Base-by-base conservation (phyloP, 2,329 filamentous ascomycete species). In the Sarocladium oryzae region DNA sequence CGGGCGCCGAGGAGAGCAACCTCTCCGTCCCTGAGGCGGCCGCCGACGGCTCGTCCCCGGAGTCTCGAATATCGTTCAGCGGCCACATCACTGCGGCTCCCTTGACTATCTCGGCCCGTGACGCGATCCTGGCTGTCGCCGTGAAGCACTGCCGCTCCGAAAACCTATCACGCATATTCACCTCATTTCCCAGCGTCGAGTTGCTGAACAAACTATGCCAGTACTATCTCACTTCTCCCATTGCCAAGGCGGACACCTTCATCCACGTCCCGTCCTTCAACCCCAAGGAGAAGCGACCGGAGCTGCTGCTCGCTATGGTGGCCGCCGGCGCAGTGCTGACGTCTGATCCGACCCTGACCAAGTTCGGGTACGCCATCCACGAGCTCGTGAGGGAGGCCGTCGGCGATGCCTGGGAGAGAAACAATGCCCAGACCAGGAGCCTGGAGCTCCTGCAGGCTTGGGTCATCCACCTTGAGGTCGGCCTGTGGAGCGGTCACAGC, bases 331-430 rank as follows among this genome's bases (percentile, higher is more conserved):
- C 70, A 0, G 63, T 68, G 0, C 51, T 66, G 10, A 71, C 69
- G 1, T 60, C 63, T 0, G 61, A 69, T 2, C 64, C 66, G 11
- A 63, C 67, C 0, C 56, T 73, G 3, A 57, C 65, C 9, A 70
- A 68, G 5, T 57, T 73, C 18, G 70, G 70, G 0, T 70, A 65
- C 55, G 69, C 70, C 1, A 56, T 73, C 23, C 61, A 70, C 21
- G 70, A 73, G 51, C 24, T 43, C 21, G 26, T 43, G 13, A 4
- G 40, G 26, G 21, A 9, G 9, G 40, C 40, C 21, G 40, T 66
- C 66, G 23, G 57, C 69, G 9, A 60, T 45, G 24, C 64, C 57
- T 67, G 66, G 55, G 69, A 71, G 33, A 51, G 55, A 1, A 60
- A 69, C 28, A 70, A 70, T 30, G 56, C 58, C 2, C 50, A 56